Evolutionary conservation across 2,329 filamentous ascomycete genomes (phyloP), one percentile per base, ranked within the genome.

Genomic region (Trichophyton rubrum): DNA sequence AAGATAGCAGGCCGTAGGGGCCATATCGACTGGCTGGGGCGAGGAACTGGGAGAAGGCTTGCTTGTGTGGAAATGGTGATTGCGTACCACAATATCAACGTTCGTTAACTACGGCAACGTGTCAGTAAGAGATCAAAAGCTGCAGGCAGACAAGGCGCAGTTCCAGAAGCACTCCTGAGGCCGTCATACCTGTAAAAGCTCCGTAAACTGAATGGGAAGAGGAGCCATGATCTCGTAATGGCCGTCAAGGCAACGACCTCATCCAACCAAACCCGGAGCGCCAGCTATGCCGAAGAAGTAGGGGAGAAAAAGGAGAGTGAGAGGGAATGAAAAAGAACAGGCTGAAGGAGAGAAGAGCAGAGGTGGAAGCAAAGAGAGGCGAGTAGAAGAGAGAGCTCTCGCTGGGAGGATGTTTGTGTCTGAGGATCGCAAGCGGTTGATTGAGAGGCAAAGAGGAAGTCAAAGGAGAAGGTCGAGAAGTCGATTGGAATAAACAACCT

Each of bases 171-270:
- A 57, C n/a, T n/a, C 27, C 20, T 9, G 17, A 60, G 45, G 40
- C 8, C 55, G 35, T 70, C 73, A 65, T 77, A 86, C 84, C 80
- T 91, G 88, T 75, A 92, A 82, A 72, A 92, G 84, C 85, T 95
- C 90, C 75, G 87, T 88, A 78, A 96, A 95, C 81, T 90, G 90
- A 79, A 96, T 95, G 72, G 89, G 90, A 73, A 95, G 81, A 77
- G 85, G 83, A 71, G 76, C 77, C 77, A 79, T 79, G 74, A 72
- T 77, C 75, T 74, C 71, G 68, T 24, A 63, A 72, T 69, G 70
- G 73, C 70, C 70, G 72, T 66, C 69, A 59, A 67, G 61, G 58
- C 61, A 63, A 71, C 70, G 72, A 73, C 73, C 72, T 74, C 68
- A 75, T 73, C 69, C 73, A 70, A 71, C 71, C 38, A 27, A 40